phyloP scores from a whole-genome alignment of 805 yeast species.

The Saturnispora bothae region DNA sequence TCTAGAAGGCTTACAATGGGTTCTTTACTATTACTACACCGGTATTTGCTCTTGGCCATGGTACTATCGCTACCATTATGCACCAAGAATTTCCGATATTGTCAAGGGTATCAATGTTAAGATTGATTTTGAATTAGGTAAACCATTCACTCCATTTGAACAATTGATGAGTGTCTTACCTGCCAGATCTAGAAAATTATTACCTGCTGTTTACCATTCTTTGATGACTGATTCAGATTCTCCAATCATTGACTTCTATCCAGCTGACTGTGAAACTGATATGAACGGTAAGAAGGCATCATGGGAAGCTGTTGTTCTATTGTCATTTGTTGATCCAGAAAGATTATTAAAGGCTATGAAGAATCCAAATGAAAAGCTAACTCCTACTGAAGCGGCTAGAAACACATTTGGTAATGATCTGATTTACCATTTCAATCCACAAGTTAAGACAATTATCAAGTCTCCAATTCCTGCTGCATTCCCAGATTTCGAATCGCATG shows the following conservation, averaged over 20 bases:
- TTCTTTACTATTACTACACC: conserved; percentile 75
- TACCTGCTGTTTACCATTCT: conserved; percentile 68
- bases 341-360: conserved; percentile 63
- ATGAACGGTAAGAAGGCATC: conserved; percentile 90
- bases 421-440: conserved; percentile 66
- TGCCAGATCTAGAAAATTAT: conserved; percentile 71
- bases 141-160: conserved; percentile 85
- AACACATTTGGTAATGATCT: conserved; percentile 68
- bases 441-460: conserved; percentile 51
- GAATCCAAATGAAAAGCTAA: conserved; percentile 50
- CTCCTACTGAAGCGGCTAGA: conserved; percentile 62
- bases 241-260: conserved; percentile 85
- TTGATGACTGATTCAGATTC: conserved; percentile 80
- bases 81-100: conserved; percentile 90
- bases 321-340: conserved; percentile 82
- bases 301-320: conserved; percentile 95
- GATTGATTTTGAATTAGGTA: conserved; percentile 55
- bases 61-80: conserved; percentile 82
- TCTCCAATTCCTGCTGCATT: conserved; percentile 74
- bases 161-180: conserved; percentile 97
- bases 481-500: conserved; percentile 68
- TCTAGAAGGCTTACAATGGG: conserved; percentile 96
- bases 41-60: conserved; percentile 96
- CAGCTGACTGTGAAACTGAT: conserved; percentile 77
- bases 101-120: conserved; percentile 56